Evolutionary conservation across 2,329 filamentous ascomycete species (phyloP).

Genomic region (Cercospora sojina): DNA sequence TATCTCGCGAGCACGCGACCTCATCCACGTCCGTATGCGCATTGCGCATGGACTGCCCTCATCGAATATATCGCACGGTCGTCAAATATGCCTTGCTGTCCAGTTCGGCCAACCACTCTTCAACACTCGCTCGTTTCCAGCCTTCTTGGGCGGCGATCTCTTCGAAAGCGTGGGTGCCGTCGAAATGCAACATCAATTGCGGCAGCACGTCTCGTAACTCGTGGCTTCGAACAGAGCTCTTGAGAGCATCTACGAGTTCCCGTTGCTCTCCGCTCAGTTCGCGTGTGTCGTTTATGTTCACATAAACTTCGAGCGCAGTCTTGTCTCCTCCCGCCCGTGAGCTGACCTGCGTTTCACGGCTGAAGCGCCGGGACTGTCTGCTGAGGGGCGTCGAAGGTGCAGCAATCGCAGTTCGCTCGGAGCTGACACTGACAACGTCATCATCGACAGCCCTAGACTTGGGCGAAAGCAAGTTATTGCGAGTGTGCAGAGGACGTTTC

Average conservation of each 20-base stretch:
- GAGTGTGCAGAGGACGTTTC: slow-evolving; percentile 12
- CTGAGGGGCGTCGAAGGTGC: slow-evolving; percentile 10
- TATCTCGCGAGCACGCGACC: background rate
- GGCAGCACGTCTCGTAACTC: slow-evolving; percentile 68
- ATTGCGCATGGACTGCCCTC: background rate
- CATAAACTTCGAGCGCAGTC: background rate
- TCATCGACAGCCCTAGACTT: slow-evolving; percentile 30
- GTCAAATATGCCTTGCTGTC: slow-evolving; percentile 65
- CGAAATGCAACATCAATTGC: slow-evolving; percentile 78
- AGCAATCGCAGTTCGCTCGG: slow-evolving; percentile 31
- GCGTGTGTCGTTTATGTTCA: slow-evolving; percentile 28
- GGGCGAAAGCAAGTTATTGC: slow-evolving; percentile 29
- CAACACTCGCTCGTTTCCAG: slow-evolving; percentile 72
- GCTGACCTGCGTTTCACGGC: slow-evolving; percentile 13
- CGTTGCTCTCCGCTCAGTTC: slow-evolving; percentile 22
- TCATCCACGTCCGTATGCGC: background rate
- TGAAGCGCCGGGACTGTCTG: slow-evolving; percentile 17
- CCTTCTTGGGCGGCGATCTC: slow-evolving; percentile 82
- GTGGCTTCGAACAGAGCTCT: slow-evolving; percentile 41
- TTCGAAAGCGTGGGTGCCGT: slow-evolving; percentile 81
- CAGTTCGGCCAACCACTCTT: slow-evolving; percentile 57
- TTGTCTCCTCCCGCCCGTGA: background rate
- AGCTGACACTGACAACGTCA: slow-evolving; percentile 30
- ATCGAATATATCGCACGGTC: slow-evolving; percentile 36
- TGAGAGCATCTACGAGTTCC: slow-evolving; percentile 18